Percentiles rank a stretch among this genome's conserved stretches.
Evolutionary conservation across 768 basidiomycete genomes (phyloP).

Genomic region (Lactarius deliciosus): DNA sequence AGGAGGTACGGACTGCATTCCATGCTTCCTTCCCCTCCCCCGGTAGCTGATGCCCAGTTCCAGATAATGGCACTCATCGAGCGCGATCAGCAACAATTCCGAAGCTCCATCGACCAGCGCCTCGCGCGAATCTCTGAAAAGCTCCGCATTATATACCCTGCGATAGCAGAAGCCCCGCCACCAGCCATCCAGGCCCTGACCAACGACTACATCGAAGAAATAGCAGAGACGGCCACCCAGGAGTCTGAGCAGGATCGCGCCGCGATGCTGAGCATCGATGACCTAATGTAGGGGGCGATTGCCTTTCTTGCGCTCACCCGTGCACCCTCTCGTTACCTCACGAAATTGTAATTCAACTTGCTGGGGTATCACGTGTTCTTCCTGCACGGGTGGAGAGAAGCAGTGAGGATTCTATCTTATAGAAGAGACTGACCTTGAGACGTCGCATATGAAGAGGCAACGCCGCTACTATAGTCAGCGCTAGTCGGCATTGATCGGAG

Average conservation of each 20-base stretch:
- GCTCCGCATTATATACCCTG: slow-evolving; percentile 4
- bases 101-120: neutral
- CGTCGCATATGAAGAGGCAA: neutral
- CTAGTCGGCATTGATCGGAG: slow-evolving; percentile 5
- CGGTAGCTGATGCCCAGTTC: neutral
- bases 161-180: neutral
- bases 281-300: neutral
- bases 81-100: neutral
- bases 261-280: neutral
- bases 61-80: slow-evolving; percentile 8
- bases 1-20: neutral
- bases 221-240: neutral
- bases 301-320: neutral
- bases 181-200: neutral
- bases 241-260: slow-evolving; percentile 3
- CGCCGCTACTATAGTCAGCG: neutral
- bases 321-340: neutral
- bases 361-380: neutral
- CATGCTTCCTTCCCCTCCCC: neutral
- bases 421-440: neutral
- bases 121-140: neutral
- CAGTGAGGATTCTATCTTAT: neutral
- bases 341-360: neutral
- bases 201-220: neutral
- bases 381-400: neutral